These are phyloP conservation scores for Cyberlindnera mrakii DNA, from an alignment of 805 yeast species.

Conservation along the genomic window DNA sequence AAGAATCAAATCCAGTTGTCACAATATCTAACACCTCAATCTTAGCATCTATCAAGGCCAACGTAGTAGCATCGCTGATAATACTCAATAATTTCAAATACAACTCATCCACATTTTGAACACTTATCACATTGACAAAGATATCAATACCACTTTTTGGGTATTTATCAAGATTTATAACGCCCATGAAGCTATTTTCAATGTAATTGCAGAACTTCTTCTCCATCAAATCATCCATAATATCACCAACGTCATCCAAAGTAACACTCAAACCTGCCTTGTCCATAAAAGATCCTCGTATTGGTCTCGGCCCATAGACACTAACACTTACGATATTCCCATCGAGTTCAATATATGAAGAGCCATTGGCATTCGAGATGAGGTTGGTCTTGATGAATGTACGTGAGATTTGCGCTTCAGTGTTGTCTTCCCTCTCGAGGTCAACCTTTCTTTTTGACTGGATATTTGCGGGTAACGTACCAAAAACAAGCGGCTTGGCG, in stretches of 20 bases:
- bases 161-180: slow-evolving; percentile 53
- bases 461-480: slow-evolving; percentile 16
- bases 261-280: slow-evolving; percentile 59
- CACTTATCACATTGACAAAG: slow-evolving; percentile 58
- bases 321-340: slow-evolving; percentile 44
- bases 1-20: slow-evolving; percentile 49
- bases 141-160: slow-evolving; percentile 89
- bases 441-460: slow-evolving; percentile 7
- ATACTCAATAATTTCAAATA: slow-evolving; percentile 29
- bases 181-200: slow-evolving; percentile 31
- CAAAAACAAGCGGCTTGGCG: slow-evolving; percentile 47
- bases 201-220: slow-evolving; percentile 38
- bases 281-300: slow-evolving; percentile 63
- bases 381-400: slow-evolving; percentile 60
- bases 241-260: slow-evolving; percentile 30
- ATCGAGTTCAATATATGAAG: slow-evolving; percentile 69
- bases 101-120: slow-evolving; percentile 26
- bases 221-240: slow-evolving; percentile 28
- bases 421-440: slow-evolving; percentile 16
- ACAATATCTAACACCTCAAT: slow-evolving; percentile 76
- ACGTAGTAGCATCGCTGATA: slow-evolving; percentile 41
- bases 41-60: slow-evolving; percentile 82
- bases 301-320: slow-evolving; percentile 87
- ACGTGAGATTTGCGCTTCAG: slow-evolving; percentile 26
- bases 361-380: slow-evolving; percentile 72